A percentile compares a stretch with the other conserved stretches of the same genome.
phyloP scores from a whole-genome alignment of 1,284 basidiomycete genomes.

The Ceratobasidium sp. region DNA sequence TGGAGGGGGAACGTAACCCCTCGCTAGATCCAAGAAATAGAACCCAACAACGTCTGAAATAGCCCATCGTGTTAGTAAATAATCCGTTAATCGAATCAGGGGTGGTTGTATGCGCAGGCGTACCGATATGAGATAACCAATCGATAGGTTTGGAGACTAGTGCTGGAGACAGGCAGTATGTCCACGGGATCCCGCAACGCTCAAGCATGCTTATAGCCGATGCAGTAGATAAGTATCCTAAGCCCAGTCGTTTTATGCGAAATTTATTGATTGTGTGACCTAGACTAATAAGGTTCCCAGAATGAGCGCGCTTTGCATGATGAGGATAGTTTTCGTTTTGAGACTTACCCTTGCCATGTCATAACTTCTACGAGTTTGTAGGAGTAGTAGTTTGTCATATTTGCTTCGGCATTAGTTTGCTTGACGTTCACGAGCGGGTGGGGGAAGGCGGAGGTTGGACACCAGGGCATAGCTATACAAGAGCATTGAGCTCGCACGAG shows the following conservation, averaged over 20 bases:
- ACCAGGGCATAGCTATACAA: constrained; percentile 74
- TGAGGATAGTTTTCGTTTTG: too few relatives aligned
- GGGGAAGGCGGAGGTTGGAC: constrained; percentile 70
- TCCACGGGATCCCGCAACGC: constrained; percentile 73
- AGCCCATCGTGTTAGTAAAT: not conserved
- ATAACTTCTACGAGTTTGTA: constrained; percentile 69
- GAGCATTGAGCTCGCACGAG: not conserved
- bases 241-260: constrained; percentile 65
- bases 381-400: constrained; percentile 69
- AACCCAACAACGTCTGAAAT: constrained; percentile 71
- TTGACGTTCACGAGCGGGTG: constrained; percentile 74
- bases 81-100: constrained; percentile 23
- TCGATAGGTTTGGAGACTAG: constrained; percentile 74
- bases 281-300: too few relatives aligned
- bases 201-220: constrained; percentile 69
- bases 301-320: too few relatives aligned
- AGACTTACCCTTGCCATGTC: constrained; percentile 70
- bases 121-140: constrained; percentile 73
- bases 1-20: constrained; percentile 62
- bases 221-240: constrained; percentile 63
- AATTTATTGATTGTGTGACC: constrained; percentile 73
- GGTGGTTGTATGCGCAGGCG: not conserved
- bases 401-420: constrained; percentile 64
- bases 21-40: constrained; percentile 69
- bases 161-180: constrained; percentile 75